phyloP scores from a whole-genome alignment of 768 basidiomycete genomes.

The Mycena rosella region DNA sequence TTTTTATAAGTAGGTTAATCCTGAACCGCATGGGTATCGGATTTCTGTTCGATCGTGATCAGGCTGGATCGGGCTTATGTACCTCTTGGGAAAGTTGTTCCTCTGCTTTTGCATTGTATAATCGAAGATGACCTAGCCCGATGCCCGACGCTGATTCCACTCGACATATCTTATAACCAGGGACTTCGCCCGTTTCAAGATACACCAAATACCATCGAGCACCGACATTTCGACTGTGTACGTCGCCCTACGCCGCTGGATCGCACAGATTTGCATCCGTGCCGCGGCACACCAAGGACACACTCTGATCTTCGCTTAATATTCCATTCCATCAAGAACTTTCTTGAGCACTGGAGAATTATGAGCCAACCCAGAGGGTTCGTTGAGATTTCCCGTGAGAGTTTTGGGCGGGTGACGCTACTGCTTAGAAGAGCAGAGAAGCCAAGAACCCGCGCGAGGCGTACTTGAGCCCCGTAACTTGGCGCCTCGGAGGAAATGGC shows the following conservation, averaged over 20 bases:
- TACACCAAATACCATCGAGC: too few species aligned
- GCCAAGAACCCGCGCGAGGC: conserved; percentile 19
- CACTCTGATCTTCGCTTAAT: conserved; percentile 30
- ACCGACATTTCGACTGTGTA: too few species aligned
- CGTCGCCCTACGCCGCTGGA: too few species aligned
- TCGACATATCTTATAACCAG: too few species aligned
- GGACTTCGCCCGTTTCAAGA: too few species aligned
- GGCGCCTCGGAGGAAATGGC: conserved; percentile 34
- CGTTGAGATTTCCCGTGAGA: conserved; percentile 13
- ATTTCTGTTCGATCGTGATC: conserved; percentile 26
- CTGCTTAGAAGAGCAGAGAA: conserved; percentile 24
- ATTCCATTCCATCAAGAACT: conserved; percentile 1
- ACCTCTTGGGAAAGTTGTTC: background rate
- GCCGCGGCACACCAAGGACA: conserved; percentile 20
- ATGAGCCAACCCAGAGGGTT: conserved; percentile 5
- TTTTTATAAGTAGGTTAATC: background rate
- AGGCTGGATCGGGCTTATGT: background rate
- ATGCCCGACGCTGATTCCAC: too few species aligned
- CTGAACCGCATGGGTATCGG: conserved; percentile 7
- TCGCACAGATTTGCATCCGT: conserved; percentile 12
- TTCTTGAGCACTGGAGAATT: background rate
- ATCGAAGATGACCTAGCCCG: background rate
- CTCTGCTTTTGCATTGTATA: background rate
- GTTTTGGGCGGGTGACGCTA: conserved; percentile 11
- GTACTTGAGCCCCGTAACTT: conserved; percentile 30